Evolutionary conservation across 306 rosid genomes (phyloP), one percentile per base, ranked within the genome.

Genomic region (Arachis stenosperma): DNA sequence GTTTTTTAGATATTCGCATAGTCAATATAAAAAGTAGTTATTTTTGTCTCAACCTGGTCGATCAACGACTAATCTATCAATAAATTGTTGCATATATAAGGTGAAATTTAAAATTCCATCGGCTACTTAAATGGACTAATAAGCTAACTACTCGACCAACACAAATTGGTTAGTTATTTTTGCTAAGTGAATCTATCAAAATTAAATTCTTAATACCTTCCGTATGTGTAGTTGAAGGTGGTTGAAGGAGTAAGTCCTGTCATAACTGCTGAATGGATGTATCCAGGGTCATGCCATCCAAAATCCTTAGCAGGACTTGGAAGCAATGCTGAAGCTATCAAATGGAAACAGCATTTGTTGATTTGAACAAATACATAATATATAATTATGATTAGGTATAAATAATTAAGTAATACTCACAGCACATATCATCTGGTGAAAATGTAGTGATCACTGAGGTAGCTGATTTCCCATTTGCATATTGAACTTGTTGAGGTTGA

Each of bases 211-310:
- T 6, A 56, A 67, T 85, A 14, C 98, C 98, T 91, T 85, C 98
- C 98, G 72, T 85, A 91, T 79, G 69, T 79, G 53, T 93, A 93
- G 50, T 90, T 82, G 77, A 69, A 88, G 27, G 43, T 76, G 67
- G 79, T 79, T 71, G 88, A 91, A 83, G 98, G 96, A 10, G 71
- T 61, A 53, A 93, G 94, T 61, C 84, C 94, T n/a, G 84, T 85
- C 90, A 93, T 89, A 46, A 89, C 69, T 71, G 88, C 97, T 14
- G 98, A 82, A 72, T 93, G 98, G 56, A 93, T 89, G 87, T 61
- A 91, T 53, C 97, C 98, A 1, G 97, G 98, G 51, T 93, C 92
- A 88, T 93, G 98, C 98, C 98, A 93, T 22, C 98, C 96, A 30
- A 93, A 93, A 65, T 93, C 97, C 69, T 79, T 88, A 9, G 98